These are phyloP conservation scores for Coriolopsis trogii DNA, from an alignment of 1,284 basidiomycete species.

Conservation along the genomic window DNA sequence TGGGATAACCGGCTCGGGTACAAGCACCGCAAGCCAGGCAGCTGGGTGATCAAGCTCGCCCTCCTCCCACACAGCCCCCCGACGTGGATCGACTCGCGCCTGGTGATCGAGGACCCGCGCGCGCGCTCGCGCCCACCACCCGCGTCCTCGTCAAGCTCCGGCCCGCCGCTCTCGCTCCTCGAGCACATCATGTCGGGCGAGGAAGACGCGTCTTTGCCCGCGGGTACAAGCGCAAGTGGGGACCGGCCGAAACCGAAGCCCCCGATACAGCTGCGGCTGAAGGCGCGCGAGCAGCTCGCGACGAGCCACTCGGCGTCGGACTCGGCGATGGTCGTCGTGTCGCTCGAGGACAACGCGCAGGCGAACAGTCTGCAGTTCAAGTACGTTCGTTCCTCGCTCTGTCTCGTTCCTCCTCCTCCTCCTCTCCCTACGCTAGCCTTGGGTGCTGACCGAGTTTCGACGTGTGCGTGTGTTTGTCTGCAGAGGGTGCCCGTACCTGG, in stretches of 20 bases:
- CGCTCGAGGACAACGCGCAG: conserved; percentile 47
- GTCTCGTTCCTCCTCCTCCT: not conserved
- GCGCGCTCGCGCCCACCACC: conserved; percentile 18
- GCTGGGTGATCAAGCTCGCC: conserved; percentile 59
- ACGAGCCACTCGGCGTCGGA: conserved; percentile 14
- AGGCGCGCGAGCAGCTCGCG: conserved; percentile 35
- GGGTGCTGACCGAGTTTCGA: not conserved
- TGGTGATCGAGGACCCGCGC: conserved; percentile 51
- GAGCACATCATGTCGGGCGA: conserved; percentile 12
- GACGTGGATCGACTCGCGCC: conserved; percentile 58
- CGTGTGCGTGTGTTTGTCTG: not conserved
- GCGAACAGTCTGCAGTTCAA: conserved; percentile 56
- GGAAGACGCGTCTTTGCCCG: too few relatives aligned
- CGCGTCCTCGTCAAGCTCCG: conserved; percentile 13
- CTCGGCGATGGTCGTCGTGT: conserved; percentile 38
- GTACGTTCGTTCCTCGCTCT: conserved; percentile 42
- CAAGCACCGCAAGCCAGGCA: conserved; percentile 36
- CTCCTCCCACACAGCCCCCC: conserved; percentile 62
- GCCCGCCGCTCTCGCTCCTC: conserved; percentile 10
- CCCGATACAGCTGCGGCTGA: conserved; percentile 45
- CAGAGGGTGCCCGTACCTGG: conserved; percentile 61
- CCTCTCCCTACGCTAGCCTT: too few relatives aligned
- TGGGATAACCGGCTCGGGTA: conserved; percentile 21
- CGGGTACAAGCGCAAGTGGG: not conserved
- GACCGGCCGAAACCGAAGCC: conserved; percentile 30